Base-by-base conservation (phyloP, 495 filamentous ascomycete genomes). In the Astrocystis sublimbata region DNA sequence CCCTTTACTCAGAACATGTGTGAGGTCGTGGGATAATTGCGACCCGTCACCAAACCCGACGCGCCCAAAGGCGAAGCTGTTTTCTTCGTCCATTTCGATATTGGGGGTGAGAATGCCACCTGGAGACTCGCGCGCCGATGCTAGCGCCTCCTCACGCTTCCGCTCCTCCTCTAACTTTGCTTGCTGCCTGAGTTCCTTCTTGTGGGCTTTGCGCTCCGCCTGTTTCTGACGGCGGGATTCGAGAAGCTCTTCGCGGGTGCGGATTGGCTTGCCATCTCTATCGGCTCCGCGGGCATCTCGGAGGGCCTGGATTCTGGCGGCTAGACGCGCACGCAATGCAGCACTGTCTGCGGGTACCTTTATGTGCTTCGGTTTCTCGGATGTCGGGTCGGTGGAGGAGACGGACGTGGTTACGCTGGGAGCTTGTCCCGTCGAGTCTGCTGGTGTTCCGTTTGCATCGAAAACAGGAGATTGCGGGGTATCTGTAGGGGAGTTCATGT, bases 221-320 rank as follows among this genome's bases (percentile, higher is more conserved):
- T 93, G 91, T 76, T 96, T 97, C 70, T 89, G 85, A 52, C 93
- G 86, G 4, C 94, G 85, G 15, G 89, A 81, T 74, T 97, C 96
- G 66, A 98, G 89, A 2, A 98, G 83, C 64, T 97, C 93, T 75
- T 94, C 88, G 50, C 92, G 82, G 58, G 87, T 94, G 46, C 87
- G 84, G 41, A 93, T 88, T 26, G 91, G 89, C 60, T 87, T 85
- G 64, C 90, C 90, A 68, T 96, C 84, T 13, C 88, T 90, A 65
- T 93, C 90, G 23, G 92, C 92, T 68, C 94, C 93, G 50, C 92
- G 87, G 24, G 81, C 83, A 1, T 89, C 89, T 53, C 92, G 89
- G 24, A 98, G 84, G 26, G 85, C 88, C 63, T 92, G 88, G 53
- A 98, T 90, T 58, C 85, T 90, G 64, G 88, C 89, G 47, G 88